A percentile compares a stretch with the other conserved stretches of the same genome.
These are phyloP conservation scores for Plasmodium fragile DNA, from an alignment of 169 alveolate genomes.

Conservation along the genomic window DNA sequence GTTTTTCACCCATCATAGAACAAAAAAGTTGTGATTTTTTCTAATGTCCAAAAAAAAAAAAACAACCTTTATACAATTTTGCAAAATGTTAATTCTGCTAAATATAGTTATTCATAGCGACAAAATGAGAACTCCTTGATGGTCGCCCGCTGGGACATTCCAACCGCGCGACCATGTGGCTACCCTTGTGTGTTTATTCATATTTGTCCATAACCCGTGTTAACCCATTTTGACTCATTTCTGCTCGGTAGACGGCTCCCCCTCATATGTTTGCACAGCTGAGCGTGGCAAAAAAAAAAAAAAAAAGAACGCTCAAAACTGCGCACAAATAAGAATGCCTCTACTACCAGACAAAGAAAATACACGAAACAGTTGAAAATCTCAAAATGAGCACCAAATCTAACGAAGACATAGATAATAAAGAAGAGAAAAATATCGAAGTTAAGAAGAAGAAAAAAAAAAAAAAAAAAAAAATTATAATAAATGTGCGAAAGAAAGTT, in stretches of 20 bases:
- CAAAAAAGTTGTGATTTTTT: background rate
- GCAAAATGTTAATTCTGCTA: background rate
- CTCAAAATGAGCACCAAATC: conserved; percentile 8
- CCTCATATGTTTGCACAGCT: background rate
- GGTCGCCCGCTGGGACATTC: background rate
- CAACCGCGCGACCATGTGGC: background rate
- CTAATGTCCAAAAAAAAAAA: background rate
- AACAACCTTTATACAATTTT: background rate
- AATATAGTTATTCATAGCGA: background rate
- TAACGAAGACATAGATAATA: conserved; percentile 18
- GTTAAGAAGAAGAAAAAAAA: conserved; percentile 39
- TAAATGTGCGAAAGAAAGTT: conserved; percentile 32
- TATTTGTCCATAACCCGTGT: background rate
- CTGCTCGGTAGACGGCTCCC: background rate
- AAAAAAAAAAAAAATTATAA: conserved; percentile 55
- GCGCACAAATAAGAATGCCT: background rate
- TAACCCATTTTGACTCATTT: background rate
- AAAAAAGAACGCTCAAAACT: no score
- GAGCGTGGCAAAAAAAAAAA: background rate
- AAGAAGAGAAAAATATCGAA: background rate
- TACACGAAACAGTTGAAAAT: background rate
- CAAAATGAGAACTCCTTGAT: background rate
- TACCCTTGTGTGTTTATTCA: background rate
- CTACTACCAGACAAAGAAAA: background rate
- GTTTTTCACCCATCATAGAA: background rate